Conservation (phyloP, 345 rosid species). For the Carallia brachiata region DNA sequence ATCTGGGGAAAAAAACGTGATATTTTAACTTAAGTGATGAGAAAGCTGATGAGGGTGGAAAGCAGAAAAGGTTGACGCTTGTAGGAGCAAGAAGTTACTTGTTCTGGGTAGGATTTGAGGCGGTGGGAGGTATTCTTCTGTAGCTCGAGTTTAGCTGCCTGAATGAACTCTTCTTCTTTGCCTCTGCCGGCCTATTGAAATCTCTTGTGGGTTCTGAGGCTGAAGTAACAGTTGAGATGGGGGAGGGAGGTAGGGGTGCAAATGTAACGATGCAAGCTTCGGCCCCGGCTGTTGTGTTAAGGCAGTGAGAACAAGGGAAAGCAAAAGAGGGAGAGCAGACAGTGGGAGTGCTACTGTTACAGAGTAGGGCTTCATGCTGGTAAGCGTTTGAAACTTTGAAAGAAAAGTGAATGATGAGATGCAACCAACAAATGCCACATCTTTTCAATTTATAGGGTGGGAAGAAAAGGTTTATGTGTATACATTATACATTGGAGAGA, state of each 20-base stretch:
- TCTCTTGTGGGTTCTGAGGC: neutral
- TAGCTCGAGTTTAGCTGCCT: neutral
- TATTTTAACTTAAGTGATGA: conserved; percentile 2
- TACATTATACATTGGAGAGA: too few species aligned
- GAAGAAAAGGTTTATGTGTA: too few species aligned
- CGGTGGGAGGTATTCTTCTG: neutral
- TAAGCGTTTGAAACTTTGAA: neutral
- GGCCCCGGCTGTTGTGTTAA: conserved; percentile 27
- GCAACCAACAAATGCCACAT: too few species aligned
- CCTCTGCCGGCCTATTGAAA: conserved; percentile 26
- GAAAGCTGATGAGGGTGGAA: conserved; percentile 1
- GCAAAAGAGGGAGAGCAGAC: conserved; percentile 38
- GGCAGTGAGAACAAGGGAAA: conserved; percentile 40
- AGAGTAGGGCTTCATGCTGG: conserved; percentile 43
- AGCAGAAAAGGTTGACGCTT: conserved; percentile 16
- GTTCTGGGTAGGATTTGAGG: conserved; percentile 5
- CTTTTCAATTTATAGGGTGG: too few species aligned
- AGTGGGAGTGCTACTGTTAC: conserved; percentile 2
- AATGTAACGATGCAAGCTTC: conserved; percentile 32
- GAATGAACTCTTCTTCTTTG: conserved; percentile 2
- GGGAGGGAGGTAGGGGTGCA: neutral
- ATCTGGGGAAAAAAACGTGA: conserved; percentile 27
- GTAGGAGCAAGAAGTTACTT: conserved; percentile 15
- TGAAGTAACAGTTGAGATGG: neutral
- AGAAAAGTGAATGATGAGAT: neutral